Base-by-base conservation (phyloP, 331 rosid genomes). In the Pyracantha coccinea region DNA sequence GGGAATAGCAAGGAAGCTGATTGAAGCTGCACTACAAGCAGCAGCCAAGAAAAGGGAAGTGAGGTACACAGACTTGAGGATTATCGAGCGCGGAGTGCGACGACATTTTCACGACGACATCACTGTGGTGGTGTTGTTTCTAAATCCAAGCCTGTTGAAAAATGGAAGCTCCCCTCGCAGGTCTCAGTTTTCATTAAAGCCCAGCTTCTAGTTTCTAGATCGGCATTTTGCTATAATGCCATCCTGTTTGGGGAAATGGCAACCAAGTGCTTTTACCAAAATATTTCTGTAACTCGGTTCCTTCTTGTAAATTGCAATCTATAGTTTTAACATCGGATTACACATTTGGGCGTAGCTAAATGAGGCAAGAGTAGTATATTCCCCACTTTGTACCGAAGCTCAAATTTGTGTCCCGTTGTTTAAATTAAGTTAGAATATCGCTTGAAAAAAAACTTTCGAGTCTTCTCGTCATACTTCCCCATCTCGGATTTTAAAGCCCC, bases 21-120 rank as follows among this genome's bases (percentile, higher is more conserved):
- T 93, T 64, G 89, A 91, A 75, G 91, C 90, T 62, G 97, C 97
- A 55, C 88, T 93, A 5, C 77, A 83, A 72, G 91, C 77, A 84
- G 98, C 98, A 41, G 96, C 97, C 9, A 93, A 89, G 86, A 93
- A 90, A 75, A 84, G 97, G 80, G 97, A 93, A 75, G 87, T 93
- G 81, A 85, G 97, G 78, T 85, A 85, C 21, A 61, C 95, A 2
- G 98, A 93, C 76, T 85, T 93, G 20, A 87, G 88, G 50, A 88
- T 76, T 85, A 90, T 93, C 17, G 96, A 88, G 44, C 68, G 79
- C 66, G 97, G 98, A 17, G 97, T 91, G 64, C 85, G 98, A 80
- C 85, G 98, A 64, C 97, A 93, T 74, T 91, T 93, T 78, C 98
- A 93, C 68, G 98, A 93, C 54, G 98, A 93, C 81, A 88, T 93